Conservation (phyloP, 192 early-diverging fungal species). For the Coemansia sp. region DNA sequence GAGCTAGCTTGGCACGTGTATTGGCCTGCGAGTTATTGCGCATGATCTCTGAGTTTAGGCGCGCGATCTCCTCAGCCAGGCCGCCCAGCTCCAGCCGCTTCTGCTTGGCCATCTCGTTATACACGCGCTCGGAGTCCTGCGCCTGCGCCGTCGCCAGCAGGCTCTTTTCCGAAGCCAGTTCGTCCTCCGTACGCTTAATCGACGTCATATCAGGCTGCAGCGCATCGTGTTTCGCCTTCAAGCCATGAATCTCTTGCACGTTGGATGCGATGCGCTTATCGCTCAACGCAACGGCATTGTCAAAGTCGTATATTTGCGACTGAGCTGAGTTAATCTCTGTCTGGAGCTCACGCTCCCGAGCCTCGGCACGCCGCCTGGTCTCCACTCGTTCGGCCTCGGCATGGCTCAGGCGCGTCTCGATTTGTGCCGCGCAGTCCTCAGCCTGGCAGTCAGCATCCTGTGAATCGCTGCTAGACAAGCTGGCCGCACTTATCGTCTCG, state of each 20-base stretch:
- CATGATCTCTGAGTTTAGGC: slow-evolving; percentile 59
- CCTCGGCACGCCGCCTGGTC: slow-evolving; percentile 12
- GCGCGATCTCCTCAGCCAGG: slow-evolving; percentile 47
- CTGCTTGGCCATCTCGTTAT: slow-evolving; percentile 32
- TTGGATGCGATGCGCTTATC: slow-evolving; percentile 23
- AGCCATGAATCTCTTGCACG: slow-evolving; percentile 13
- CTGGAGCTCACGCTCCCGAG: slow-evolving; percentile 25
- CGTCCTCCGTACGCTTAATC: slow-evolving; percentile 3
- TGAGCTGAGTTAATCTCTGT: slow-evolving; percentile 30
- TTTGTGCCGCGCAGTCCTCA: slow-evolving; percentile 11
- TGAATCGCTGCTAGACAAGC: slow-evolving; percentile 1
- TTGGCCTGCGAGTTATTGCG: slow-evolving; percentile 62
- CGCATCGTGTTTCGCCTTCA: slow-evolving; percentile 25
- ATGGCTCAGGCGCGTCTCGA: slow-evolving; percentile 42
- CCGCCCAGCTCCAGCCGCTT: slow-evolving; percentile 45
- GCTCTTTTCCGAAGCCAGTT: slow-evolving; percentile 37
- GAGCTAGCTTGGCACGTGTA: slow-evolving; percentile 59
- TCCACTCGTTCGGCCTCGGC: slow-evolving; percentile 52
- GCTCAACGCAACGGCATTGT: slow-evolving; percentile 17
- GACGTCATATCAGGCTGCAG: slow-evolving; percentile 16
- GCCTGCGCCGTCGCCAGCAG: slow-evolving; percentile 20
- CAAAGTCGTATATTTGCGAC: slow-evolving; percentile 31
- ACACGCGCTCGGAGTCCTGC: slow-evolving; percentile 11
- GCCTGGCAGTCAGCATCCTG: slow-evolving; percentile 21
- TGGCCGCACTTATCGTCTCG: slow-evolving; percentile 15